These are phyloP conservation scores for Lolium rigidum DNA, from an alignment of 176 grass and related monocot genomes.

Conservation along the genomic window DNA sequence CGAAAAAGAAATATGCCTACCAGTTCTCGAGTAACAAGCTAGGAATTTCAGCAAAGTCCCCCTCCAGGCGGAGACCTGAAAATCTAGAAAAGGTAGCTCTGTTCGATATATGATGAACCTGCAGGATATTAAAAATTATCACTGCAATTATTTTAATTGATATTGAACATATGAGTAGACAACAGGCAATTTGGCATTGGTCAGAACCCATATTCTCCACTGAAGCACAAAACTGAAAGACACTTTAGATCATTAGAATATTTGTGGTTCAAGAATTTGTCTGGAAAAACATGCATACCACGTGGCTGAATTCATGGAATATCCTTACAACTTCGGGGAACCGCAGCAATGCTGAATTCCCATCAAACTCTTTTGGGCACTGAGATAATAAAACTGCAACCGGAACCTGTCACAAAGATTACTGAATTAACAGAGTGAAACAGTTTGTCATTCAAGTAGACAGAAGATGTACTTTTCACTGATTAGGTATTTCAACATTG, in stretches of 20 bases:
- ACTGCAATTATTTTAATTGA: slow-evolving; percentile 20
- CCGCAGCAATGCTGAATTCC: slow-evolving; percentile 67
- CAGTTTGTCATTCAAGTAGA: slow-evolving; percentile 26
- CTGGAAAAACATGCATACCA: slow-evolving; percentile 57
- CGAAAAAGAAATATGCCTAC: slow-evolving; percentile 48
- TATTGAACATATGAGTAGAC: slow-evolving; percentile 20
- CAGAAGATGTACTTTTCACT: slow-evolving; percentile 7
- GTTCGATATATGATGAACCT: slow-evolving; percentile 96
- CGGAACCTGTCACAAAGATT: slow-evolving; percentile 58
- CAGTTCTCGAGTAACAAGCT: slow-evolving; percentile 93
- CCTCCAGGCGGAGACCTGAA: slow-evolving; percentile 73
- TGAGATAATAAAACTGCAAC: slow-evolving; percentile 84
- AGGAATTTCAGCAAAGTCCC: slow-evolving; percentile 89
- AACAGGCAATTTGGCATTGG: slow-evolving; percentile 13
- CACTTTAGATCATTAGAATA: neutral
- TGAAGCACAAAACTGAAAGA: slow-evolving; percentile 6
- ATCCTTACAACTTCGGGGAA: slow-evolving; percentile 92
- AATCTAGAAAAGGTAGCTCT: slow-evolving; percentile 81
- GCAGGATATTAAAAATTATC: slow-evolving; percentile 40
- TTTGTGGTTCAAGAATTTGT: slow-evolving; percentile 27
- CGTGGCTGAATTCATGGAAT: slow-evolving; percentile 97
- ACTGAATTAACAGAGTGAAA: slow-evolving; percentile 32
- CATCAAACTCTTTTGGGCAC: slow-evolving; percentile 82
- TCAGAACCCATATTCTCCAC: slow-evolving; percentile 14
- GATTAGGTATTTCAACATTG: slow-evolving; percentile 15